phyloP scores from a whole-genome alignment of 1,139 yeast species.

The Williopsis jadinii region DNA sequence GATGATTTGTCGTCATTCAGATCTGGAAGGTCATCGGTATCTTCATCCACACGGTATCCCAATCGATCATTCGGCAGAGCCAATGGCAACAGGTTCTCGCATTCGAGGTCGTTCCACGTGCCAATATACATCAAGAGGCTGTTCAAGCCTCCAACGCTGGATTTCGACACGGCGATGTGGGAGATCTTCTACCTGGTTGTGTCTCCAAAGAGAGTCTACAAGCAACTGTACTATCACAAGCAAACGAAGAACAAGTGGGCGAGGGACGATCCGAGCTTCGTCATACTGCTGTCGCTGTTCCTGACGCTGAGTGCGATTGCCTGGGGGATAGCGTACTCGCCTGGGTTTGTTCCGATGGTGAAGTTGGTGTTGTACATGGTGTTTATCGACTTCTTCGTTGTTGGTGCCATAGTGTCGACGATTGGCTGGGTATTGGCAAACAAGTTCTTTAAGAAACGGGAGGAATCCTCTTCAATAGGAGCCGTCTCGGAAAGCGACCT shows the following conservation, averaged over 20 bases:
- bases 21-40: conserved; percentile 17
- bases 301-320: conserved; percentile 72
- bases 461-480: conserved; percentile 30
- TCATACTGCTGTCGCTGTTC: conserved; percentile 59
- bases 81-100: not conserved
- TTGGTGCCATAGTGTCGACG: conserved; percentile 66
- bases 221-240: conserved; percentile 72
- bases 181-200: conserved; percentile 70
- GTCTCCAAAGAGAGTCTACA: conserved; percentile 76
- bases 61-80: conserved; percentile 8
- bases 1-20: conserved; percentile 19
- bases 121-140: conserved; percentile 42
- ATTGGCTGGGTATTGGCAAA: conserved; percentile 68
- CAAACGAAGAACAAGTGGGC: conserved; percentile 71
- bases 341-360: conserved; percentile 50
- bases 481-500: conserved; percentile 44
- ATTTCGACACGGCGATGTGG: conserved; percentile 91
- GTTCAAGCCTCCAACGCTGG: conserved; percentile 73
- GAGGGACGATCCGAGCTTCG: conserved; percentile 87
- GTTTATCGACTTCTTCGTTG: conserved; percentile 70
- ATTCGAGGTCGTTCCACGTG: conserved; percentile 18
- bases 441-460: conserved; percentile 41
- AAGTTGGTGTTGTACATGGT: conserved; percentile 75
- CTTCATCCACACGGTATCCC: conserved; percentile 4
- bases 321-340: conserved; percentile 84